These are phyloP conservation scores for Colletotrichum spaethianum DNA, from an alignment of 2,329 filamentous ascomycete species.

Conservation along the genomic window DNA sequence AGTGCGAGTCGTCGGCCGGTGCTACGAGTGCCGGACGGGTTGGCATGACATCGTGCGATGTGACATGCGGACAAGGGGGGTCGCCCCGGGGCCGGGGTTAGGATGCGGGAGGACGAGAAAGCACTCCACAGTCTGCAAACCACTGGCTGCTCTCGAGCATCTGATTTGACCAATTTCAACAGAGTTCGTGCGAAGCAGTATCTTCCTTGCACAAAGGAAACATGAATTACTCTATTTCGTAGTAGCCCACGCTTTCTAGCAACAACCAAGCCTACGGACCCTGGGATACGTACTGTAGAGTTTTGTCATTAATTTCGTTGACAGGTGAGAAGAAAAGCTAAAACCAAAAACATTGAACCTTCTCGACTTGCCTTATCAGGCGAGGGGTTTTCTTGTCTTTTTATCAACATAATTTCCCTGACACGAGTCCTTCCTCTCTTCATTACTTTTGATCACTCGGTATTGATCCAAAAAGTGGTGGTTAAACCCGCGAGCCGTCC, in stretches of 20 bases:
- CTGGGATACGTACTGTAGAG: neutral
- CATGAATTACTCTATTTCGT: conserved; percentile 2
- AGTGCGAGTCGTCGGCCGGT: conserved; percentile 6
- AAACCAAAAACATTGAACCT: neutral
- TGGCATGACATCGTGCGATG: conserved; percentile 23
- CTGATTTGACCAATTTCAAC: conserved; percentile 21
- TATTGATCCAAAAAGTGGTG: neutral
- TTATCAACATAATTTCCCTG: neutral
- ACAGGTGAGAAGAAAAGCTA: neutral
- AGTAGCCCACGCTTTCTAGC: neutral
- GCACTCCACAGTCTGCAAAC: neutral
- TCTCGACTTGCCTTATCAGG: conserved; percentile 7
- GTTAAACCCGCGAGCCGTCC: neutral
- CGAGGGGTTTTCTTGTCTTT: neutral
- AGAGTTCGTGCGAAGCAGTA: conserved; percentile 6
- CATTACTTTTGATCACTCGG: neutral
- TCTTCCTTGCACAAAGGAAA: conserved; percentile 14
- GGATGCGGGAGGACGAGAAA: neutral
- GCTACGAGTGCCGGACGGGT: conserved; percentile 19
- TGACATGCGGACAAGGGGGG: conserved; percentile 12
- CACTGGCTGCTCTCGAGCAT: neutral
- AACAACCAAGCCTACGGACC: neutral
- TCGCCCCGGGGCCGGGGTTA: neutral
- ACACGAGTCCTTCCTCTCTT: neutral
- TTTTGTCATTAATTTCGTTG: conserved; percentile 11